Percentiles rank a stretch among this genome's conserved stretches.
Evolutionary conservation across 179 eudicot genomes (phyloP).

Genomic region (Heliamphora pulchella): DNA sequence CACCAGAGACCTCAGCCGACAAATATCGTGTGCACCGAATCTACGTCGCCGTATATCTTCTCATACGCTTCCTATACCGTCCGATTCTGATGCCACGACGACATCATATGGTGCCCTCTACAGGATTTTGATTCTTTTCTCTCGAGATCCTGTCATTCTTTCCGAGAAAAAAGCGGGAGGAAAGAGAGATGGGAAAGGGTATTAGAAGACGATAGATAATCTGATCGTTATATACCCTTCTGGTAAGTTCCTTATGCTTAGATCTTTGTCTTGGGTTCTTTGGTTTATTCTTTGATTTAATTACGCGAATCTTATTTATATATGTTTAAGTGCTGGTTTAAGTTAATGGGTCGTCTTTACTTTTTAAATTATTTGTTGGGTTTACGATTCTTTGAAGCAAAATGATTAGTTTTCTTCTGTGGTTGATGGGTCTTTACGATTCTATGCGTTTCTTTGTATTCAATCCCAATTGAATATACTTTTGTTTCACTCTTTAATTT

Average conservation of each 20-base stretch:
- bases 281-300: neutral
- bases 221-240: neutral
- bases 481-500: neutral
- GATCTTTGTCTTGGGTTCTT: neutral
- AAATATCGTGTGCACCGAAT: no score
- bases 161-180: no score
- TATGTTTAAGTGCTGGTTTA: neutral
- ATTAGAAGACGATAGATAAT: no score
- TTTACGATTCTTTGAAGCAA: neutral
- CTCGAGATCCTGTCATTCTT: no score
- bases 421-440: neutral
- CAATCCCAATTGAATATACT: neutral
- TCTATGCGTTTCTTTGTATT: neutral
- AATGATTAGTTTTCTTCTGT: neutral
- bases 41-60: no score
- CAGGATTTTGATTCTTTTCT: no score
- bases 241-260: slow-evolving; percentile 5
- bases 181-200: no score
- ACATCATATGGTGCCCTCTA: no score
- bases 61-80: no score
- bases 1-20: no score
- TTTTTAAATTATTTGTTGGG: neutral
- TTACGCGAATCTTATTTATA: neutral
- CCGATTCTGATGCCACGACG: no score
- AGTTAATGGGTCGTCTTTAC: slow-evolving; percentile 2